phyloP scores from a whole-genome alignment of 176 grass and related monocot genomes.

The Olyra latifolia region DNA sequence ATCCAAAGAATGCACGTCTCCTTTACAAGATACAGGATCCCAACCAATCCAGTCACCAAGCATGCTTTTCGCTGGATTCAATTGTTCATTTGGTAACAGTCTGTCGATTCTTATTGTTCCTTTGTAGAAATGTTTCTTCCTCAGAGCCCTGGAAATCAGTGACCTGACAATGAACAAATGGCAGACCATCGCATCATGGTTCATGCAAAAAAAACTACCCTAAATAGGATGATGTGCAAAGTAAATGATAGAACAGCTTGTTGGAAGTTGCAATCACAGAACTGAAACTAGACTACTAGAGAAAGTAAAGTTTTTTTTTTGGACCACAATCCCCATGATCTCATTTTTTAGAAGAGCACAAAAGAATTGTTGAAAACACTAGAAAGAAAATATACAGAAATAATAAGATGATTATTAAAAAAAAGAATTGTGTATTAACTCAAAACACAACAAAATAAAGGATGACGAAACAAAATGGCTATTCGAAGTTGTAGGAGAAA shows the following conservation, averaged over 20 bases:
- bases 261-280: conserved; percentile 22
- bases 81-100: conserved; percentile 51
- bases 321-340: neutral
- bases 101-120: conserved; percentile 79
- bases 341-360: neutral
- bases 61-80: conserved; percentile 33
- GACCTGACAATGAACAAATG: conserved; percentile 41
- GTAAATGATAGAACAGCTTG: neutral
- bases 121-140: conserved; percentile 92
- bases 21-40: conserved; percentile 59
- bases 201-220: neutral
- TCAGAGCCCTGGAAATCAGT: conserved; percentile 59
- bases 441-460: neutral
- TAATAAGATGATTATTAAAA: neutral
- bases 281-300: conserved; percentile 4
- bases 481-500: neutral
- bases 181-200: neutral
- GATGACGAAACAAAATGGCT: neutral
- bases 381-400: neutral
- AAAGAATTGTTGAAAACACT: neutral
- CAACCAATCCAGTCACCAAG: conserved; percentile 64
- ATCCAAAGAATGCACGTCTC: conserved; percentile 47
- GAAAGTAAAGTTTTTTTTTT: neutral
- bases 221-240: neutral
- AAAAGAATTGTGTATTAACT: neutral